These are phyloP conservation scores for Fusarium sp. DNA, from an alignment of 2,329 filamentous ascomycete species.

Conservation along the genomic window DNA sequence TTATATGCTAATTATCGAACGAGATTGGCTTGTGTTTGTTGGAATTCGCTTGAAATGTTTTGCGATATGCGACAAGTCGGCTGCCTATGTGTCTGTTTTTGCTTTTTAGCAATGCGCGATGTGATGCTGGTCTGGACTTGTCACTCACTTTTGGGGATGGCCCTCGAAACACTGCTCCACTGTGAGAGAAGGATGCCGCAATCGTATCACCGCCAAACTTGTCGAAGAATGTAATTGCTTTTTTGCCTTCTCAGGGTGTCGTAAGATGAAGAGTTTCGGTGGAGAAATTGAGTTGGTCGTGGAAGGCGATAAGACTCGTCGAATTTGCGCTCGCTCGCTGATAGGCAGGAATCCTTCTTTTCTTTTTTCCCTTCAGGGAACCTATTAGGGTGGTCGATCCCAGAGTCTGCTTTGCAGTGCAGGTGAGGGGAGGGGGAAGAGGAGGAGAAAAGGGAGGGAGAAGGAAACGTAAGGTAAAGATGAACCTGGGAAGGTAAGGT, in stretches of 20 bases:
- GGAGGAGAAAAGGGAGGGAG: constrained; percentile 10
- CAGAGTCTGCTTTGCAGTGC: constrained; percentile 6
- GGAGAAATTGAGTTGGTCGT: constrained; percentile 10
- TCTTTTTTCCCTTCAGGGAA: constrained; percentile 2
- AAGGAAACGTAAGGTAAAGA: not conserved
- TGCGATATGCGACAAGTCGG: constrained; percentile 38
- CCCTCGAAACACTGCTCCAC: constrained; percentile 34
- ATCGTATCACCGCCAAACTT: constrained; percentile 40
- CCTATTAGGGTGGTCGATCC: constrained; percentile 25
- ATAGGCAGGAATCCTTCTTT: constrained; percentile 19
- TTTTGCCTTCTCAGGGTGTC: constrained; percentile 37
- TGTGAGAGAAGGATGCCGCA: constrained; percentile 31
- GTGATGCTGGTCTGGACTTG: constrained; percentile 38
- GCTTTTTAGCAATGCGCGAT: constrained; percentile 44
- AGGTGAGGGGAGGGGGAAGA: constrained; percentile 6
- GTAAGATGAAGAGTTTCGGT: constrained; percentile 37
- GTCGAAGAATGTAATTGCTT: constrained; percentile 43
- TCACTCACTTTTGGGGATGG: constrained; percentile 40
- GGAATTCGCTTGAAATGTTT: constrained; percentile 15
- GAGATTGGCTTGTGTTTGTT: constrained; percentile 15
- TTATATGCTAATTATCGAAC: constrained; percentile 24
- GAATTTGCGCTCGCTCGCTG: constrained; percentile 32
- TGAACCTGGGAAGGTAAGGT: not conserved
- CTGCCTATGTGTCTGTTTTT: constrained; percentile 40
- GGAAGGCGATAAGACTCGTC: constrained; percentile 24